A percentile compares a stretch with the other conserved stretches of the same genome.
Conservation (phyloP, 371 early-diverging fungal genomes). For the Apophysomyces trapeziformis region DNA sequence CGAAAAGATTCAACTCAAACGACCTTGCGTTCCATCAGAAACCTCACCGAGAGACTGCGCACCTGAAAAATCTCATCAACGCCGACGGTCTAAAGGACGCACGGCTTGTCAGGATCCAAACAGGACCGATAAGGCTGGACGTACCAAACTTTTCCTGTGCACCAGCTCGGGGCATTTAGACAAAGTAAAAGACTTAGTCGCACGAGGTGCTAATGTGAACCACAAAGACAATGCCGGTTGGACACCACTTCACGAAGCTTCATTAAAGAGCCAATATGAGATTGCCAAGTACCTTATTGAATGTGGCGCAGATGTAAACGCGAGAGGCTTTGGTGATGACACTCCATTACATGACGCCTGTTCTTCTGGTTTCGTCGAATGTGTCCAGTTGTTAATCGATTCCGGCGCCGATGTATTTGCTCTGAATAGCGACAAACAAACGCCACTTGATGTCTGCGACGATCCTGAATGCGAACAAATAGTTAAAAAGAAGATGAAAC, state of each 20-base stretch:
- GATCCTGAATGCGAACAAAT: conserved; percentile 35
- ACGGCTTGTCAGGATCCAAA: conserved; percentile 45
- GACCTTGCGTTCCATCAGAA: not conserved
- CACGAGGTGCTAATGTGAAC: conserved; percentile 59
- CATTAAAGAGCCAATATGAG: conserved; percentile 64
- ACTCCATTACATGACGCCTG: conserved; percentile 86
- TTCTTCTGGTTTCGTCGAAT: conserved; percentile 65
- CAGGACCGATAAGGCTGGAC: conserved; percentile 61
- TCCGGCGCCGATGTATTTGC: conserved; percentile 67
- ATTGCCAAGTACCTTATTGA: conserved; percentile 60
- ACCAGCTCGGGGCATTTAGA: conserved; percentile 55
- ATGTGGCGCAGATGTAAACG: conserved; percentile 64
- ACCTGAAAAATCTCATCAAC: conserved; percentile 4
- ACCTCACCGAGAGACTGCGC: not conserved
- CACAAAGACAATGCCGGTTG: conserved; percentile 69
- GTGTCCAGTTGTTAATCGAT: conserved; percentile 61
- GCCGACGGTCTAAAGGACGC: conserved; percentile 25
- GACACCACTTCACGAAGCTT: conserved; percentile 73
- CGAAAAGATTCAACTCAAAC: not conserved
- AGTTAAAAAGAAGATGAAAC: conserved; percentile 31
- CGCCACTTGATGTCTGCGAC: conserved; percentile 59
- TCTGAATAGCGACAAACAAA: conserved; percentile 59
- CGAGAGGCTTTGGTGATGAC: conserved; percentile 63
- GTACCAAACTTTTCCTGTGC: conserved; percentile 60
- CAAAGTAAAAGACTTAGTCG: conserved; percentile 48